phyloP scores from a whole-genome alignment of 1,284 basidiomycete species.

The Trichosporon faecale region DNA sequence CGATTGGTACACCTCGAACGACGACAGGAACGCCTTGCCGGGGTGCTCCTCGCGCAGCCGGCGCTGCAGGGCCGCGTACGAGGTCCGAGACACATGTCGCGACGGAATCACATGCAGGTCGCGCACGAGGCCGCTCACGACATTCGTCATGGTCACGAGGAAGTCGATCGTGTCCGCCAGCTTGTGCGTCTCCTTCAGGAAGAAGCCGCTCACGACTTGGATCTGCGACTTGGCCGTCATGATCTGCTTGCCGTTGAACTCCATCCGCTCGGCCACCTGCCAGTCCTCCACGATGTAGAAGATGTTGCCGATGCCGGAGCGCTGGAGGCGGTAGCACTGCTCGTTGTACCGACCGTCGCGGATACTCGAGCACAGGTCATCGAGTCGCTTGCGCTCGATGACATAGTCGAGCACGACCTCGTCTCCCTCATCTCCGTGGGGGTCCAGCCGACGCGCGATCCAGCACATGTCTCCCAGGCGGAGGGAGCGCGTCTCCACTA shows the following conservation, averaged over 20 bases:
- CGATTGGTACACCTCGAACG: conserved; percentile 54
- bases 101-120: conserved; percentile 55
- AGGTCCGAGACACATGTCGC: conserved; percentile 39
- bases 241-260: conserved; percentile 43
- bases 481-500: conserved; percentile 55
- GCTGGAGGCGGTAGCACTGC: conserved; percentile 58
- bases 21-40: conserved; percentile 49
- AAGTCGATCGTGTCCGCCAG: conserved; percentile 57
- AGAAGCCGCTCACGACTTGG: conserved; percentile 59
- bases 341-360: conserved; percentile 58
- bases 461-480: conserved; percentile 60
- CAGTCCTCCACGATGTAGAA: conserved; percentile 60
- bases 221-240: conserved; percentile 56
- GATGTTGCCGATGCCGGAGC: conserved; percentile 55
- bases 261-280: conserved; percentile 49
- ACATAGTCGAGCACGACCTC: conserved; percentile 60
- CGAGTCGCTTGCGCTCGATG: conserved; percentile 59
- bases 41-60: conserved; percentile 49
- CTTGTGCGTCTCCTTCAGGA: conserved; percentile 56
- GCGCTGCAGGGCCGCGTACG: conserved; percentile 38
- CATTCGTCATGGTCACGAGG: conserved; percentile 54
- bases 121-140: conserved; percentile 47
- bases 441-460: conserved; percentile 54
- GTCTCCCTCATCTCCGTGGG: conserved; percentile 43
- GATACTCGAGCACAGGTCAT: conserved; percentile 57